Evolutionary conservation across 2,329 filamentous ascomycete genomes (phyloP), one percentile per base, ranked within the genome.

Genomic region (Didymella lethalis): DNA sequence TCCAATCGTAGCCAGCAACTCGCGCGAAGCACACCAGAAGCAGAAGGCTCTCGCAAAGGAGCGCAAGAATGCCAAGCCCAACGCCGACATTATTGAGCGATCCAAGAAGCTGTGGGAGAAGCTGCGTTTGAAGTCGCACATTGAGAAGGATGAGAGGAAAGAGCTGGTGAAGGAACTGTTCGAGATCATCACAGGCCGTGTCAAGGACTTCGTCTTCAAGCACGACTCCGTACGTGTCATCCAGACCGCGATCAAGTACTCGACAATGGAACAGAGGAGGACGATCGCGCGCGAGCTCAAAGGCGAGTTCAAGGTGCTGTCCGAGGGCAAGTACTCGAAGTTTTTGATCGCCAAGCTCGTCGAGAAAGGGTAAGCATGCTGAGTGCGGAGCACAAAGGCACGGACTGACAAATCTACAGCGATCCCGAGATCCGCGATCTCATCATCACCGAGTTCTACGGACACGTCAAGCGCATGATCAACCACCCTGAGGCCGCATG

Each of bases 61-160:
- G 76, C 91, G 96, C 68, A 97, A 93, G 83, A 89, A 91, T 36
- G 89, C 91, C 43, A 98, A 97, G 80, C 95, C 95, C 25, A 89
- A 98, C 67, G 93, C 94, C 73, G 93, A 98, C 76, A 87, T 91
- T 72, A 88, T 98, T 65, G 86, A 89, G 63, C 89, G 93, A 62
- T 91, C 92, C 53, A 99, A 99, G 84, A 96, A 97, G 82, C 86
- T 99, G 52, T 99, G 95, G 96, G 95, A 99, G 82, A 87, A 91
- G 62, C 81, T 99, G 74, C 90, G 95, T 65, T 85, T 92, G 69
- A 98, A 98, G 81, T 97, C 93, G 2, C 92, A 97, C 71, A 92
- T 99, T 1, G 90, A 93, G 40, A 88, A 90, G 70, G 91, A 96
- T 38, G 93, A 99, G 81, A 77, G 95, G 63, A 90, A 94, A 77